A percentile compares a stretch with the other conserved stretches of the same genome.
phyloP scores from a whole-genome alignment of 1,139 yeast genomes.

The Candida tetrigidarum region DNA sequence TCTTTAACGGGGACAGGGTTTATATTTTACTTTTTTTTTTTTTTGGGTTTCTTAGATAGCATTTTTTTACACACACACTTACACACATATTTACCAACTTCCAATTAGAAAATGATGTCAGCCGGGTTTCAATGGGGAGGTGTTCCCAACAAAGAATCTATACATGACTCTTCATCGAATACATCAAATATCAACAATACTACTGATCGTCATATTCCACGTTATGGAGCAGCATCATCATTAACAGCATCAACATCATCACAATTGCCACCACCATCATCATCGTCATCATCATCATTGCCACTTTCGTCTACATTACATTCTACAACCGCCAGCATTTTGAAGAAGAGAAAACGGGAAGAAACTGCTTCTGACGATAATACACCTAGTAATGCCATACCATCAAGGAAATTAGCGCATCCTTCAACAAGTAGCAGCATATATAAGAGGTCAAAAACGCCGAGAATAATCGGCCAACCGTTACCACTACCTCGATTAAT shows the following conservation, averaged over 20 bases:
- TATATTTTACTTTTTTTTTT: neutral
- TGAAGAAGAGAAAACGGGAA: slow-evolving; percentile 17
- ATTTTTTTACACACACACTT: neutral
- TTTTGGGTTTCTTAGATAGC: neutral
- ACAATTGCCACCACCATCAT: slow-evolving; percentile 5
- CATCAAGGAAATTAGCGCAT: slow-evolving; percentile 7
- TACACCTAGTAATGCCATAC: slow-evolving; percentile 1
- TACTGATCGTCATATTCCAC: neutral
- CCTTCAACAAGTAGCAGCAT: slow-evolving; percentile 8
- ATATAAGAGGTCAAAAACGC: slow-evolving; percentile 40
- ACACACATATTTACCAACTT: neutral
- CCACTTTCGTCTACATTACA: slow-evolving; percentile 6
- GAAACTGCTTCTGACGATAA: slow-evolving; percentile 4
- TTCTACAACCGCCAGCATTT: slow-evolving; percentile 6
- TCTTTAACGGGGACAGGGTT: no score
- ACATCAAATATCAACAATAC: slow-evolving; percentile 6
- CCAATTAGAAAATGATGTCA: slow-evolving; percentile 24
- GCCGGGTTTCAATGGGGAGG: slow-evolving; percentile 42
- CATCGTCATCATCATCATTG: slow-evolving; percentile 3
- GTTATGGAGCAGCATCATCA: neutral
- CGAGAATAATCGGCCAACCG: slow-evolving; percentile 50
- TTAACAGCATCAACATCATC: slow-evolving; percentile 3
- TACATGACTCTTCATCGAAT: neutral
- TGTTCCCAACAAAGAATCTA: slow-evolving; percentile 17
- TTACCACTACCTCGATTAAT: slow-evolving; percentile 65